Evolutionary conservation across 1,139 yeast species (phyloP).

Genomic region (Taphrina communis): DNA sequence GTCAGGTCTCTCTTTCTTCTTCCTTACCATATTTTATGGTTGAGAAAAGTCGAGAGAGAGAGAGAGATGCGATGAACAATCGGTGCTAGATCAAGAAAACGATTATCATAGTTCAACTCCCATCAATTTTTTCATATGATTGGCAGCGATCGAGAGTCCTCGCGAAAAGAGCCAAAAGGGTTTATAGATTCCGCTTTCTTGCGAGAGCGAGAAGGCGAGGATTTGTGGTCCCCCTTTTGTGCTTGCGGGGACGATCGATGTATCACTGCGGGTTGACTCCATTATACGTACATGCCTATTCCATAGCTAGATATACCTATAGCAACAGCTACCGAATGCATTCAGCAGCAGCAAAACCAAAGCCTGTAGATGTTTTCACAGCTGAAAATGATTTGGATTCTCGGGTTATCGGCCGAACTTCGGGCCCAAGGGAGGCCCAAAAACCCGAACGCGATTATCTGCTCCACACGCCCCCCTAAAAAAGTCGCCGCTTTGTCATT

Average conservation of each 20-base stretch:
- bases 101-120: slow-evolving; percentile 30
- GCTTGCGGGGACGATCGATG: neutral
- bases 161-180: too few relatives aligned
- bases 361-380: too few relatives aligned
- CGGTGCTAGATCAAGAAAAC: slow-evolving; percentile 11
- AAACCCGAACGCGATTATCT: slow-evolving; percentile 12
- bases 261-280: slow-evolving; percentile 25
- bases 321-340: neutral
- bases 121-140: neutral
- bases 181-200: neutral
- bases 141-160: slow-evolving; percentile 1
- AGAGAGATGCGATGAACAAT: neutral
- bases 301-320: neutral
- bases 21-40: too few relatives aligned
- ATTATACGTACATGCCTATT: slow-evolving; percentile 13
- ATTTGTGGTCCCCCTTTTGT: neutral
- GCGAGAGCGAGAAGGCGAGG: neutral
- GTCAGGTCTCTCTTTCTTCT: neutral
- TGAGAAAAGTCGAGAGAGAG: neutral
- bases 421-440: neutral
- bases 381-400: too few relatives aligned
- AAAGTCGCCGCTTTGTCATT: slow-evolving; percentile 1
- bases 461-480: neutral
- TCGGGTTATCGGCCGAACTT: neutral
- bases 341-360: too few relatives aligned